Base-by-base conservation (phyloP, 345 rosid genomes). In the Populus davidiana region DNA sequence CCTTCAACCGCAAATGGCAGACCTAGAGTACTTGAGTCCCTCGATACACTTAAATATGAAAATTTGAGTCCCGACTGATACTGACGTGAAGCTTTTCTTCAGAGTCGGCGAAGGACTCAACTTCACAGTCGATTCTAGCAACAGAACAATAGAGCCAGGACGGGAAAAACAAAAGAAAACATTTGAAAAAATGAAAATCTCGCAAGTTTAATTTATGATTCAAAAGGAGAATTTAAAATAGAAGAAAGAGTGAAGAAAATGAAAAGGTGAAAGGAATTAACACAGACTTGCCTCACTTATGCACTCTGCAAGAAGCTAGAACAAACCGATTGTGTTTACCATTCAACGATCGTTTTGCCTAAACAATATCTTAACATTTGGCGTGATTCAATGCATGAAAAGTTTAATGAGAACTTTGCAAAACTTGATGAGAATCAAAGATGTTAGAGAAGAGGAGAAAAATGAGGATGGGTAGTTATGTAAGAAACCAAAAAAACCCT, bases 41-140 rank as follows among this genome's bases (percentile, higher is more conserved):
- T 33, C 36, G 36, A 33, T 33, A 4, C 36, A 33, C 5, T 33
- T 33, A 33, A 33, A 33, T 33, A 33, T 4, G 36, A 33, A 33
- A 33, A 33, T 33, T 33, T 25, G 25, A 25, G 92, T 93, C 31
- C 99, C 98, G 1, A 86, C 82, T 0, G 83, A 82, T 10, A 80
- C 92, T 47, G 97, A 92, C 52, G 93, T 93, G 31, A 79, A 52
- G 76, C 82, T 93, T 52, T 87, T 93, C 82, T 84, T 93, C 81
- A 88, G 96, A 0, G 70, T 91, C 16, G 94, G 98, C 13, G 72
- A 92, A 18, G 99, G 98, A 52, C 89, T 93, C 67, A 79, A 89
- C 56, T 49, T 49, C 20, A 49, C 6, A 49, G 52, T 49, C 52
- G 18, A 49, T 49, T 49, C 54, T 49, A 5, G 54, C 18, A 49